phyloP scores from a whole-genome alignment of 148 eudicot species.

The Euryodendron excelsum region DNA sequence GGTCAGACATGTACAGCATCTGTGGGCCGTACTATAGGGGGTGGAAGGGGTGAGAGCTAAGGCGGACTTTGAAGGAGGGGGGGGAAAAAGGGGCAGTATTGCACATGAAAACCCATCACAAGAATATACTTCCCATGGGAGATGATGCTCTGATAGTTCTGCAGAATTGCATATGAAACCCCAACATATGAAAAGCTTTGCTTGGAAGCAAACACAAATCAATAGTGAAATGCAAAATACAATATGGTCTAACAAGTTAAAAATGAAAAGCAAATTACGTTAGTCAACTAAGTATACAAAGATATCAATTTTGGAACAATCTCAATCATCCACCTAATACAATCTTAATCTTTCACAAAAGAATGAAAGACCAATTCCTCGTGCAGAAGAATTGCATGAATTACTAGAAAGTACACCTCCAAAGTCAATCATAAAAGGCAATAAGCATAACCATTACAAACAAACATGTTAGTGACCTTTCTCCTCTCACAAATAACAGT shows the following conservation, averaged over 20 bases:
- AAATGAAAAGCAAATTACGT: background rate
- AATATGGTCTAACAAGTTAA: background rate
- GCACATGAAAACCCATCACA: too few species aligned
- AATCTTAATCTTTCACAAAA: background rate
- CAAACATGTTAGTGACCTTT: background rate
- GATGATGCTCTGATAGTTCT: too few species aligned
- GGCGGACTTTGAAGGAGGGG: too few species aligned
- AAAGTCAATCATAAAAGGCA: background rate
- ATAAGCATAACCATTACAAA: background rate
- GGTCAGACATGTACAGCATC: too few species aligned
- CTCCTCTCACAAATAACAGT: conserved; percentile 2
- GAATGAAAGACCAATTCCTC: background rate
- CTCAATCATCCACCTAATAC: background rate
- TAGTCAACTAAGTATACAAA: conserved; percentile 4
- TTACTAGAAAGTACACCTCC: background rate
- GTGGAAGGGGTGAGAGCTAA: too few species aligned
- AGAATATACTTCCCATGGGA: too few species aligned
- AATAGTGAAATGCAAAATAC: background rate
- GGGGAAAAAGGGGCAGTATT: too few species aligned
- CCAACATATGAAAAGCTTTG: background rate
- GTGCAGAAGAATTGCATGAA: conserved; percentile 20
- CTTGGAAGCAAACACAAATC: background rate
- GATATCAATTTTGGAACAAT: background rate
- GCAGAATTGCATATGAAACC: too few species aligned
- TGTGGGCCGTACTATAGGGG: too few species aligned